phyloP scores from a whole-genome alignment of 2,329 filamentous ascomycete genomes.

The Cytospora piceae region DNA sequence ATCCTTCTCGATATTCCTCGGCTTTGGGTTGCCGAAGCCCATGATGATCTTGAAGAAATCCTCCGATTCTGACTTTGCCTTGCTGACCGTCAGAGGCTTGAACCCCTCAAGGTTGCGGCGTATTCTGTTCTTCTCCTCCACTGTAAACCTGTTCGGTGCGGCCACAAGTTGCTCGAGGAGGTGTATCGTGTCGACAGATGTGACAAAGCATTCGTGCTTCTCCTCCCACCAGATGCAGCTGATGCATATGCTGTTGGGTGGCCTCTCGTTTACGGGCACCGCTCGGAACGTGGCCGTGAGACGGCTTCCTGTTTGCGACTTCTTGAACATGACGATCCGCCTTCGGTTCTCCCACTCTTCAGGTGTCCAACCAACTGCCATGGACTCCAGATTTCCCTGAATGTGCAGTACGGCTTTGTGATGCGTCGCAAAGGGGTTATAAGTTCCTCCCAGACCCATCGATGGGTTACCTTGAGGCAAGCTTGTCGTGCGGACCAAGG shows the following conservation, averaged over 20 bases:
- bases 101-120: constrained; percentile 94
- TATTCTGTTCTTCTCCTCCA: constrained; percentile 98
- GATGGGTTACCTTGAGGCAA: constrained; percentile 47
- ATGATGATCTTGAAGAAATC: constrained; percentile 99
- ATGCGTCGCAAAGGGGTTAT: constrained; percentile 75
- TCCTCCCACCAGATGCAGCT: constrained; percentile 98
- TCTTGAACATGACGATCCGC: constrained; percentile 85
- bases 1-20: constrained; percentile 97
- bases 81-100: constrained; percentile 89
- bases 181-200: constrained; percentile 94
- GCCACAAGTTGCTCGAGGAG: constrained; percentile 91
- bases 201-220: constrained; percentile 88
- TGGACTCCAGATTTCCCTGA: constrained; percentile 79
- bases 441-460: constrained; percentile 46
- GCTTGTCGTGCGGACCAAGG: constrained; percentile 61
- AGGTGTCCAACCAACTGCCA: constrained; percentile 80
- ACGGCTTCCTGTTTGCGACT: constrained; percentile 79
- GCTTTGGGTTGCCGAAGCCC: constrained; percentile 93
- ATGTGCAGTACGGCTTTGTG: constrained; percentile 82
- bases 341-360: constrained; percentile 81
- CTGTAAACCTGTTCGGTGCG: constrained; percentile 75
- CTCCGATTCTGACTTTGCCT: constrained; percentile 88
- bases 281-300: constrained; percentile 80
- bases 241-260: constrained; percentile 86
- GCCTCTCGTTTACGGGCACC: constrained; percentile 77